These are phyloP conservation scores for Fomitopsis betulina DNA, from an alignment of 1,284 basidiomycete species.

Conservation along the genomic window DNA sequence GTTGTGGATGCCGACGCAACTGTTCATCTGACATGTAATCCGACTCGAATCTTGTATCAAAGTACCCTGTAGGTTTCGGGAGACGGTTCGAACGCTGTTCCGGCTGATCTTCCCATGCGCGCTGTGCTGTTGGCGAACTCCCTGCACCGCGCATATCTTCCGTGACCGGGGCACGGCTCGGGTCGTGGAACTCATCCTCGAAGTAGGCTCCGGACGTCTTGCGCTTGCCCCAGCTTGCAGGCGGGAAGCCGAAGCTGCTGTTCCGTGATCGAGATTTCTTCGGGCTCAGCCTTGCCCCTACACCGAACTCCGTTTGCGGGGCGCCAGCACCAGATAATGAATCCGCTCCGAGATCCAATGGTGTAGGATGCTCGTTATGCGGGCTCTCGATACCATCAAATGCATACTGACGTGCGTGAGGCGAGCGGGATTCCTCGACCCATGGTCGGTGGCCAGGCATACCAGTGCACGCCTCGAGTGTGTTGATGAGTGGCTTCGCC, in stretches of 20 bases:
- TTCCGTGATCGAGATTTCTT: conserved; percentile 46
- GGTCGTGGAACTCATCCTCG: conserved; percentile 30
- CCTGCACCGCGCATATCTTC: neutral
- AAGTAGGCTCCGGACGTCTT: conserved; percentile 54
- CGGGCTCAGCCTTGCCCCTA: conserved; percentile 21
- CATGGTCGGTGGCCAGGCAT: conserved; percentile 65
- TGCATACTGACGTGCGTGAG: conserved; percentile 38
- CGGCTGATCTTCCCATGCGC: conserved; percentile 13
- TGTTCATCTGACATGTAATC: conserved; percentile 27
- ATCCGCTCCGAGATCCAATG: conserved; percentile 10
- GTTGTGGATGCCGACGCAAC: conserved; percentile 21
- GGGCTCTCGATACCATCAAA: conserved; percentile 50
- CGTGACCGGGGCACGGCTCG: conserved; percentile 18
- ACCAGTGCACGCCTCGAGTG: conserved; percentile 70
- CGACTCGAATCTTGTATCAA: conserved; percentile 36
- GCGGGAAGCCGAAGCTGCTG: conserved; percentile 48
- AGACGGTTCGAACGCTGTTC: conserved; percentile 14
- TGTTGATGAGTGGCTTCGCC: conserved; percentile 69
- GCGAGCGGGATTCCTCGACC: conserved; percentile 49
- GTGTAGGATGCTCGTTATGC: conserved; percentile 24
- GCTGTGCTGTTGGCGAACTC: conserved; percentile 1
- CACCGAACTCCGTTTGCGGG: conserved; percentile 7
- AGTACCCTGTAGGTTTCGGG: conserved; percentile 27
- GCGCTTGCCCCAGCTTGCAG: conserved; percentile 53
- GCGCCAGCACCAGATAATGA: conserved; percentile 14